These are phyloP conservation scores for Mucor racemosus DNA, from an alignment of 371 early-diverging fungal species.

Conservation along the genomic window DNA sequence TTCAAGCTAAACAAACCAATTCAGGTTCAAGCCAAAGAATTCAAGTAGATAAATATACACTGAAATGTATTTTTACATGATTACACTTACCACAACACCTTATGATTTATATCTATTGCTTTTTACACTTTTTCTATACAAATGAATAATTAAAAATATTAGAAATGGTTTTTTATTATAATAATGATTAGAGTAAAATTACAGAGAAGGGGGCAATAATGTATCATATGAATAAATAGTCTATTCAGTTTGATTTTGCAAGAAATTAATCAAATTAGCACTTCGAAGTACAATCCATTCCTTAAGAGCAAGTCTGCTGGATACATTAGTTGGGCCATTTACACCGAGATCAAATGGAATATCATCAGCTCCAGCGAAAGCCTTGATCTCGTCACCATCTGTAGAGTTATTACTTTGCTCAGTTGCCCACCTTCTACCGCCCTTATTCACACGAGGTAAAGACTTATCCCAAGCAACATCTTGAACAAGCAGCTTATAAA, in stretches of 20 bases:
- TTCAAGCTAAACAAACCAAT: constrained; percentile 45
- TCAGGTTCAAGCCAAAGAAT: constrained; percentile 34
- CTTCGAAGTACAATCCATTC: constrained; percentile 25
- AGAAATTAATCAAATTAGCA: constrained; percentile 12
- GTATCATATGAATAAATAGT: not conserved
- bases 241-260: not conserved
- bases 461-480: constrained; percentile 34
- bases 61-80: too few relatives aligned
- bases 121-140: too few relatives aligned
- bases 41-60: constrained; percentile 9
- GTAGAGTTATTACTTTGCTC: not conserved
- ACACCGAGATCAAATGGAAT: constrained; percentile 13
- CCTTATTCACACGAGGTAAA: constrained; percentile 19
- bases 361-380: not conserved
- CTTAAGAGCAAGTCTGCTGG: constrained; percentile 10
- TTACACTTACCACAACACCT: too few relatives aligned
- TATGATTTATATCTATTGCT: too few relatives aligned
- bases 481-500: constrained; percentile 18
- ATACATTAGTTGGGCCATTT: constrained; percentile 19
- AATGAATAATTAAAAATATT: too few relatives aligned
- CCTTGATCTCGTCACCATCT: not conserved
- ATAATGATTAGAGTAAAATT: too few relatives aligned
- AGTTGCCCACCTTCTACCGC: not conserved
- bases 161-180: too few relatives aligned
- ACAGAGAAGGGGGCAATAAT: too few relatives aligned